These are phyloP conservation scores for Magnusiomyces tetraspermus DNA, from an alignment of 1,139 yeast genomes.

Conservation along the genomic window DNA sequence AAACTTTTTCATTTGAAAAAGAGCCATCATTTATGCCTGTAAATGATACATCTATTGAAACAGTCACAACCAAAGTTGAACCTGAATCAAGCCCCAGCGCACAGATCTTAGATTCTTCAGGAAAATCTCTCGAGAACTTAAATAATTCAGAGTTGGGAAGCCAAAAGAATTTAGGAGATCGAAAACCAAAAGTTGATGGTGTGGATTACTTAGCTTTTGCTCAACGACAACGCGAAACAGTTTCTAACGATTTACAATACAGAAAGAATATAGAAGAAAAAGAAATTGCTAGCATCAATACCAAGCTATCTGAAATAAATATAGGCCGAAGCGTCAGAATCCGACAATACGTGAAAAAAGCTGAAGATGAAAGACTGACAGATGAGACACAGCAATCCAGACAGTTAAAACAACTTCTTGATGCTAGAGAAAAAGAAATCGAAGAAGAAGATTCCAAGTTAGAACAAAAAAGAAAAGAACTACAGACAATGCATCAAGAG, in stretches of 20 bases:
- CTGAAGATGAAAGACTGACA: constrained; percentile 11
- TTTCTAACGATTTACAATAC: not conserved
- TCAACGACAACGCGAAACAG: not conserved
- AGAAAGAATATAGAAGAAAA: constrained; percentile 7
- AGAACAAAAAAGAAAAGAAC: constrained; percentile 16
- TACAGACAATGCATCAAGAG: constrained; percentile 19
- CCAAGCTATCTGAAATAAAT: constrained; percentile 2
- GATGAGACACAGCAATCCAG: no score
- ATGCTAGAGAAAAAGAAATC: constrained; percentile 17
- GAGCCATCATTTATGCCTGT: no score
- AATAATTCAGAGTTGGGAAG: no score
- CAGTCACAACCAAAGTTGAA: no score
- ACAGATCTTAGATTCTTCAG: no score
- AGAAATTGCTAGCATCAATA: constrained; percentile 6
- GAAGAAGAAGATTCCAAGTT: constrained; percentile 10
- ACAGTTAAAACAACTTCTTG: constrained; percentile 7
- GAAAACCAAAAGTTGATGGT: no score
- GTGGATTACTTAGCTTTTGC: not conserved
- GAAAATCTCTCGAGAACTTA: no score
- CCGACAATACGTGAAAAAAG: not conserved
- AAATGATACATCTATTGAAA: no score
- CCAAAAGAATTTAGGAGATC: no score
- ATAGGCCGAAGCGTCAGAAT: not conserved
- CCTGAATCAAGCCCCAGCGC: no score
- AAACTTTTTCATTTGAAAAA: no score